Evolutionary conservation across 331 rosid genomes (phyloP).

Genomic region (Quercus phellos): DNA sequence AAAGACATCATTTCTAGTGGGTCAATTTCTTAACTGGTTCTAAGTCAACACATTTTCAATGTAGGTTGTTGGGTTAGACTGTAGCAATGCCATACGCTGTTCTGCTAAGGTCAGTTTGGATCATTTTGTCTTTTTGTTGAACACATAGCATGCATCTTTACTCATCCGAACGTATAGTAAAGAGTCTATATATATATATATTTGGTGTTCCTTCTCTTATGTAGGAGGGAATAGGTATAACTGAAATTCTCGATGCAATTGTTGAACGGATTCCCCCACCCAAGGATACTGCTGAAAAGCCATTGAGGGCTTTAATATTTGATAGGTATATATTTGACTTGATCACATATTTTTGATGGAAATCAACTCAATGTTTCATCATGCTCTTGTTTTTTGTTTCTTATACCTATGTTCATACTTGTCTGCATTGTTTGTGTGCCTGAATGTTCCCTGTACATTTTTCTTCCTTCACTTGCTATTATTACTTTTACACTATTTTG

Average conservation of each 20-base stretch:
- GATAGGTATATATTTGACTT: constrained; percentile 52
- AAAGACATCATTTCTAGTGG: background rate
- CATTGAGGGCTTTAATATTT: constrained; percentile 82
- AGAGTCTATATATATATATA: too few relatives aligned
- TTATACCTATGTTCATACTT: background rate
- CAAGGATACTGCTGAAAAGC: constrained; percentile 52
- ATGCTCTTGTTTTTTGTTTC: background rate
- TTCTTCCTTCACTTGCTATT: background rate
- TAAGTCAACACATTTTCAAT: constrained; percentile 2
- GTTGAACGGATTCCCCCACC: constrained; percentile 83
- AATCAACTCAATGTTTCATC: background rate
- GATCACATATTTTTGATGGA: background rate
- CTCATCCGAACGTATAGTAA: background rate
- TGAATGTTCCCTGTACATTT: background rate
- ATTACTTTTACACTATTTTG: background rate
- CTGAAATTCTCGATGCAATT: constrained; percentile 71
- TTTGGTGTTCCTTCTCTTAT: constrained; percentile 9
- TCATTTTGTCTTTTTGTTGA: constrained; percentile 5
- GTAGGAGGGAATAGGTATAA: constrained; percentile 86
- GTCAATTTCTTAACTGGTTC: background rate
- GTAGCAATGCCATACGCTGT: constrained; percentile 80
- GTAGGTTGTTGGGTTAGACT: constrained; percentile 82
- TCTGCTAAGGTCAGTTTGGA: constrained; percentile 76
- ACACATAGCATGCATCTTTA: background rate
- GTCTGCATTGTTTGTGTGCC: background rate